These are phyloP conservation scores for Kwoniella mangroviensis DNA, from an alignment of 768 basidiomycete genomes.

Conservation along the genomic window DNA sequence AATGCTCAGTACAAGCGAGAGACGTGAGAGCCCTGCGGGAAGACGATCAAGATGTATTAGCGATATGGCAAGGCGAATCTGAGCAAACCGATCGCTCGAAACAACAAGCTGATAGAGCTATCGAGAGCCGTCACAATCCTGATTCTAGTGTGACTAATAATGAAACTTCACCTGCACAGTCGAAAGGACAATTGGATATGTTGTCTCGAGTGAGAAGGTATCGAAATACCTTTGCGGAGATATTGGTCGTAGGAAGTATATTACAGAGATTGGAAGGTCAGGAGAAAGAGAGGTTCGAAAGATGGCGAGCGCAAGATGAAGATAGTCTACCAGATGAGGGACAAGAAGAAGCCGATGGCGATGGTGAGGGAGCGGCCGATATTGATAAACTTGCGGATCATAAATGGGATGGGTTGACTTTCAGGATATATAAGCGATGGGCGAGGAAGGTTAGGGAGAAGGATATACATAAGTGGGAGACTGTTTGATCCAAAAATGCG, in stretches of 20 bases:
- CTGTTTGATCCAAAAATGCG: neutral
- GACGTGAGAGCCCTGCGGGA: slow-evolving; percentile 49
- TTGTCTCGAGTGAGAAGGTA: slow-evolving; percentile 36
- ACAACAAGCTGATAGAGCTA: slow-evolving; percentile 5
- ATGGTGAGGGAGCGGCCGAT: slow-evolving; percentile 10
- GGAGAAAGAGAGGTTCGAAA: slow-evolving; percentile 46
- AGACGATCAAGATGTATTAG: slow-evolving; percentile 37
- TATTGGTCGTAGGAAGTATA: slow-evolving; percentile 48
- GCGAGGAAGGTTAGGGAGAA: slow-evolving; percentile 22
- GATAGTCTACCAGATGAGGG: neutral
- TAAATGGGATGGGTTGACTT: slow-evolving; percentile 31
- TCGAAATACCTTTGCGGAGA: slow-evolving; percentile 52
- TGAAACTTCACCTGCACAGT: neutral
- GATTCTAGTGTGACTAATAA: neutral
- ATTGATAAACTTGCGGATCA: slow-evolving; percentile 27
- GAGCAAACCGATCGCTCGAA: slow-evolving; percentile 8
- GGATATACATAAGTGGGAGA: slow-evolving; percentile 21
- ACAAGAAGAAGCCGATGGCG: neutral
- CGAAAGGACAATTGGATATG: slow-evolving; percentile 28
- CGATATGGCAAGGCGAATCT: slow-evolving; percentile 36
- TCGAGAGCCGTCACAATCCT: neutral
- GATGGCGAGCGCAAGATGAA: slow-evolving; percentile 30
- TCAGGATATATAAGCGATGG: slow-evolving; percentile 26
- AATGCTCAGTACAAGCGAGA: slow-evolving; percentile 46
- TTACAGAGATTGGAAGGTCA: slow-evolving; percentile 53